A percentile compares a stretch with the other conserved stretches of the same genome.
Conservation (phyloP, 2,329 filamentous ascomycete species). For the Byssothecium circinans region DNA sequence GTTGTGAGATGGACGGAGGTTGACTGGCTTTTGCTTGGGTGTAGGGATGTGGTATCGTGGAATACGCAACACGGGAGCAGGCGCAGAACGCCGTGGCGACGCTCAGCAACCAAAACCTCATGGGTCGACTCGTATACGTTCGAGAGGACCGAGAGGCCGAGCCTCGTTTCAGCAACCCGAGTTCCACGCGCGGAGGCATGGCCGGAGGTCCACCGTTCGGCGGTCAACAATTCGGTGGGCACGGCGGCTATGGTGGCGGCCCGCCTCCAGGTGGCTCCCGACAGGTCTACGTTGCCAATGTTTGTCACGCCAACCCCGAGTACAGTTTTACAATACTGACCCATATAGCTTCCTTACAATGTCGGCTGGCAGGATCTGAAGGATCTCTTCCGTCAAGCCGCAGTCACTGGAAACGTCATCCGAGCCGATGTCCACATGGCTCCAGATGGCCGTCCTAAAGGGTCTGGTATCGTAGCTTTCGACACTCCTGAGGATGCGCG, state of each 20-base stretch:
- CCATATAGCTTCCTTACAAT: conserved; percentile 83
- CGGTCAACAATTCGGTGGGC: conserved; percentile 35
- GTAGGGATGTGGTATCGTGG: conserved; percentile 99
- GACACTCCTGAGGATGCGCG: conserved; percentile 93
- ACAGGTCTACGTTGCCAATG: conserved; percentile 97
- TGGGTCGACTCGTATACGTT: conserved; percentile 98
- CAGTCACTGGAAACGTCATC: conserved; percentile 62
- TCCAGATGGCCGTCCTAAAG: conserved; percentile 90
- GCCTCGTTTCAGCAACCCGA: conserved; percentile 85
- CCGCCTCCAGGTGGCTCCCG: conserved; percentile 66
- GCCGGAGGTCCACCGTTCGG: conserved; percentile 33
- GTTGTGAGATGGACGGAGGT: conserved; percentile 88
- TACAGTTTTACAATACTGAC: conserved; percentile 10
- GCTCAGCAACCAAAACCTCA: conserved; percentile 98
- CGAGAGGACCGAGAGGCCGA: conserved; percentile 98
- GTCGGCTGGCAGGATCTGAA: conserved; percentile 99
- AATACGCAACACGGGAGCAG: conserved; percentile 99
- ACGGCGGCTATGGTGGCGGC: conserved; percentile 49
- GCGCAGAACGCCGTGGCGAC: conserved; percentile 95
- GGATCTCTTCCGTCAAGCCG: conserved; percentile 93
- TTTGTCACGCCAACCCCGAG: conserved; percentile 63
- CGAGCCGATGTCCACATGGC: conserved; percentile 94
- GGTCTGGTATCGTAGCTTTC: conserved; percentile 95
- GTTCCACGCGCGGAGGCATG: conserved; percentile 55
- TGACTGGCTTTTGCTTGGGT: conserved; percentile 88